phyloP scores from a whole-genome alignment of 805 yeast genomes.

The Kodamaea fukazawae region DNA sequence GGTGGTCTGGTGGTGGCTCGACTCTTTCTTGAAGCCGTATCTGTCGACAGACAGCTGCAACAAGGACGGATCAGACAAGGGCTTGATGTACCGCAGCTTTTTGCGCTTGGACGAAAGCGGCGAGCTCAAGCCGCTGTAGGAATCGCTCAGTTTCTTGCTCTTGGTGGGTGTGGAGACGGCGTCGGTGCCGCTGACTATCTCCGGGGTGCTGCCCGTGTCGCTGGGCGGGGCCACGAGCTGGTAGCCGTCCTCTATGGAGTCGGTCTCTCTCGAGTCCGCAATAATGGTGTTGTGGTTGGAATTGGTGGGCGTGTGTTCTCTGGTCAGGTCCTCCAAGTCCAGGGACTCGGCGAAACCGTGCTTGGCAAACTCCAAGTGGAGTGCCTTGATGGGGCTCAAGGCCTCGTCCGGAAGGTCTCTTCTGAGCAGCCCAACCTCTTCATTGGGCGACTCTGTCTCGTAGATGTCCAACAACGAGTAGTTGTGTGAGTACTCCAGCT shows the following conservation, averaged over 20 bases:
- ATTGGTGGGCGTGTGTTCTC: conserved; percentile 2
- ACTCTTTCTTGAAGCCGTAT: conserved; percentile 81
- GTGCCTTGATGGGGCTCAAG: not conserved
- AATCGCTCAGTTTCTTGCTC: too few species aligned
- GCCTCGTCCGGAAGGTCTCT: not conserved
- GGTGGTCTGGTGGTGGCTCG: conserved; percentile 44
- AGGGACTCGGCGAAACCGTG: not conserved
- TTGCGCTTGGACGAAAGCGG: too few species aligned
- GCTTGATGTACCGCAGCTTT: too few species aligned
- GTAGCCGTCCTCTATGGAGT: not conserved
- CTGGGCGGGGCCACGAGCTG: too few species aligned
- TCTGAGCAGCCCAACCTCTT: conserved; percentile 2
- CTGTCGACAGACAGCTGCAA: conserved; percentile 45
- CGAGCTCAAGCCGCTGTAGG: too few species aligned
- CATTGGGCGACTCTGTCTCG: conserved; percentile 22
- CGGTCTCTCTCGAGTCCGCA: conserved; percentile 1
- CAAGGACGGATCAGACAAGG: too few species aligned
- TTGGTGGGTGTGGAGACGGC: too few species aligned
- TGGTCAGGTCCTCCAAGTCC: not conserved
- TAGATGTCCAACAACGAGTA: conserved; percentile 40
- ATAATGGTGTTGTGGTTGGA: conserved; percentile 4
- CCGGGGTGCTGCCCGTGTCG: too few species aligned
- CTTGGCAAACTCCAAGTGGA: conserved; percentile 2
- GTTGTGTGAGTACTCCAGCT: conserved; percentile 32
- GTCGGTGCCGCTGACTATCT: too few species aligned